These are phyloP conservation scores for Leccinum barrowsii DNA, from an alignment of 768 basidiomycete species.

Conservation along the genomic window DNA sequence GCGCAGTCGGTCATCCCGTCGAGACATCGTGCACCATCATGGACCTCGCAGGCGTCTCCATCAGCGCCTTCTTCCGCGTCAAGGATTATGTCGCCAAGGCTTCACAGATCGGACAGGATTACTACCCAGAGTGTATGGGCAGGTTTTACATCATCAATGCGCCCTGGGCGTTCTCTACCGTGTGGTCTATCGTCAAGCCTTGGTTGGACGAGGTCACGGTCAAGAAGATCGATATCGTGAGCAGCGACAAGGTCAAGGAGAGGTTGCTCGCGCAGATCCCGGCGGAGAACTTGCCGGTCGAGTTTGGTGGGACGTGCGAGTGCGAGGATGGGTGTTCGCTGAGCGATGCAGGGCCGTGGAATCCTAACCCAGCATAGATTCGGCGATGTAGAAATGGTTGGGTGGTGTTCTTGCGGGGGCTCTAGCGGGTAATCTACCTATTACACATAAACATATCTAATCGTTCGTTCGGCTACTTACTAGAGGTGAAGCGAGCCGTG, in stretches of 20 bases:
- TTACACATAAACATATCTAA: conserved; percentile 25
- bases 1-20: conserved; percentile 74
- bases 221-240: conserved; percentile 87
- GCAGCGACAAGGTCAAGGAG: conserved; percentile 62
- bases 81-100: conserved; percentile 86
- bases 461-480: conserved; percentile 15
- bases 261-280: conserved; percentile 80
- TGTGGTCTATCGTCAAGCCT: conserved; percentile 86
- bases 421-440: conserved; percentile 28
- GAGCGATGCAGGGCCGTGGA: conserved; percentile 94
- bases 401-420: not conserved
- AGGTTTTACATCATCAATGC: conserved; percentile 99
- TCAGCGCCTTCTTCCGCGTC: conserved; percentile 84
- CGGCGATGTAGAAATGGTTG: not conserved
- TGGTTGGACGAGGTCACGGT: conserved; percentile 97
- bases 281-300: conserved; percentile 75
- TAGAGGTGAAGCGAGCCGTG: not conserved
- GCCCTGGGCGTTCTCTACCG: conserved; percentile 85
- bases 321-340: conserved; percentile 81
- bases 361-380: conserved; percentile 32
- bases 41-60: conserved; percentile 70
- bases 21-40: conserved; percentile 98
- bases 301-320: conserved; percentile 79
- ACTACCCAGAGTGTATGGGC: conserved; percentile 94
- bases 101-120: conserved; percentile 78